These are phyloP conservation scores for Prunus padus DNA, from an alignment of 306 rosid genomes.

Conservation along the genomic window DNA sequence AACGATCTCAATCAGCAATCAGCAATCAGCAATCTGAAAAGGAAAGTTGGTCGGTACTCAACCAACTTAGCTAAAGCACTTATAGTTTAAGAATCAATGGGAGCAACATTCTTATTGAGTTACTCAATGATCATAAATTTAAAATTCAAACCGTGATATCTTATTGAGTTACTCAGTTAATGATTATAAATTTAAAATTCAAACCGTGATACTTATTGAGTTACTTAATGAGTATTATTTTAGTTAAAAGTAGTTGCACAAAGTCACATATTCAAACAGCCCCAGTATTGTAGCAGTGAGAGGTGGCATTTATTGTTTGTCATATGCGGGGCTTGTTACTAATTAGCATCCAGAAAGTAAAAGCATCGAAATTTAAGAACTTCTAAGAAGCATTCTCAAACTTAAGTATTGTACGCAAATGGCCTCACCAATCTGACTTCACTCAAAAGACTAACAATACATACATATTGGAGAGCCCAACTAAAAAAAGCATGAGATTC, in stretches of 20 bases:
- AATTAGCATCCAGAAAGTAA: background rate
- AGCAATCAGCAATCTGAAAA: background rate
- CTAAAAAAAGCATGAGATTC: too few relatives aligned
- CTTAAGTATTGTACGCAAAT: background rate
- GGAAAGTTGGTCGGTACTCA: background rate
- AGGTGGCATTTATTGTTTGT: too few relatives aligned
- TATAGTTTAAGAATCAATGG: background rate
- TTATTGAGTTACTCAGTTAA: background rate
- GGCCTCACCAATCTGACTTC: background rate
- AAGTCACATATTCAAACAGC: too few relatives aligned
- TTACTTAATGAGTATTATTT: background rate
- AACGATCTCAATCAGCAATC: constrained; percentile 19
- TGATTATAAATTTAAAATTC: background rate
- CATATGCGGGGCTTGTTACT: background rate
- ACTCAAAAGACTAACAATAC: background rate
- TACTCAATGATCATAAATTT: background rate
- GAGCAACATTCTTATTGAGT: background rate
- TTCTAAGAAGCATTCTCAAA: background rate
- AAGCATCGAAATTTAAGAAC: background rate
- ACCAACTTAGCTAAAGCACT: background rate
- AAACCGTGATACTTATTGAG: background rate
- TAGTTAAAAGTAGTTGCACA: too few relatives aligned
- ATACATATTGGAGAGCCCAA: background rate
- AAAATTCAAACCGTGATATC: background rate
- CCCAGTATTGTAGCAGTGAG: background rate